phyloP scores from a whole-genome alignment of 1,284 basidiomycete genomes.

The Moesziomyces sp. region DNA sequence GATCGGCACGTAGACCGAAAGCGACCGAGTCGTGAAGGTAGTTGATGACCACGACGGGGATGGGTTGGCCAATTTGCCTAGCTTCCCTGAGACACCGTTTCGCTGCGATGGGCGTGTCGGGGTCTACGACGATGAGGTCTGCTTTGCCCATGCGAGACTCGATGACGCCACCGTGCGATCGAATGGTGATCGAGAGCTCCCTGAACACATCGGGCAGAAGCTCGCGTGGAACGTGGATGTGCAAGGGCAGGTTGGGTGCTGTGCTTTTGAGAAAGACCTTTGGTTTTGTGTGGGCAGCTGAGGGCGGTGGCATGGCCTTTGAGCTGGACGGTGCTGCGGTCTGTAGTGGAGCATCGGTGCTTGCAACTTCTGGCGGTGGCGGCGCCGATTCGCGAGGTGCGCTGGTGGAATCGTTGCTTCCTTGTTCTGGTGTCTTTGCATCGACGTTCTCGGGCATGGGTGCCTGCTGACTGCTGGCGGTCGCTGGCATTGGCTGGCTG shows the following conservation, averaged over 20 bases:
- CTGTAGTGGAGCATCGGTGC: neutral
- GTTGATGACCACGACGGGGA: constrained; percentile 36
- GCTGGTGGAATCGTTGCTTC: no score
- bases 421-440: no score
- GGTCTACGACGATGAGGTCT: constrained; percentile 36
- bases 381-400: no score
- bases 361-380: no score
- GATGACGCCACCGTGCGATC: constrained; percentile 28
- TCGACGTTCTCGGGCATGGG: no score
- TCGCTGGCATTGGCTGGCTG: no score
- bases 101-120: neutral
- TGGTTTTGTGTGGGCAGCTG: constrained; percentile 3
- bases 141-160: constrained; percentile 33
- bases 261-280: constrained; percentile 30
- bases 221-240: constrained; percentile 18
- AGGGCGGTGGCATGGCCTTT: neutral
- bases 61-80: constrained; percentile 30
- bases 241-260: constrained; percentile 18
- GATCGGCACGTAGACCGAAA: constrained; percentile 14
- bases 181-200: constrained; percentile 23
- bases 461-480: no score
- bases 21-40: constrained; percentile 26
- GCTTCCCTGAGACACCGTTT: constrained; percentile 16
- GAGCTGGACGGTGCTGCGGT: neutral
- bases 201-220: constrained; percentile 4